These are phyloP conservation scores for Marasmius tenuissimus DNA, from an alignment of 1,284 basidiomycete species.

Conservation along the genomic window DNA sequence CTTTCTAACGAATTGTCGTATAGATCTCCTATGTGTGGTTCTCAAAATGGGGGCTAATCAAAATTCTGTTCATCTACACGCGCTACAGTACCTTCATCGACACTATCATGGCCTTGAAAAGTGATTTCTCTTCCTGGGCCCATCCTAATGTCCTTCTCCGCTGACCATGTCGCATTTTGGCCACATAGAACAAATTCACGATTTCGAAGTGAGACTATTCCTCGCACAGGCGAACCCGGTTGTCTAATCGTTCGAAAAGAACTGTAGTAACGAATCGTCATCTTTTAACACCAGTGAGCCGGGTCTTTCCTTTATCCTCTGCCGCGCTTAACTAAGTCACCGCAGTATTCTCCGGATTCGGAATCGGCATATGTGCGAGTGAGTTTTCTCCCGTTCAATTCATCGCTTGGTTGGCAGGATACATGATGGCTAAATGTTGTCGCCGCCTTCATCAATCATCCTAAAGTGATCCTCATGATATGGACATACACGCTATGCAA, in stretches of 20 bases:
- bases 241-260: not conserved
- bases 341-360: constrained; percentile 3
- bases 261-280: not conserved
- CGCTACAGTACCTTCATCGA: not conserved
- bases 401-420: not conserved
- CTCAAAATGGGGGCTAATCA: not conserved
- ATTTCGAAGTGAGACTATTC: not conserved
- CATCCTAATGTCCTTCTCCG: not conserved
- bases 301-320: not conserved
- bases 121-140: not conserved
- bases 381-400: not conserved
- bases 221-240: not conserved
- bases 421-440: not conserved
- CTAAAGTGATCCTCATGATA: constrained; percentile 2
- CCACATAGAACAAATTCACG: not conserved
- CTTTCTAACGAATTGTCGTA: not conserved
- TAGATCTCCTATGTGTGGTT: not conserved
- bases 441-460: not conserved
- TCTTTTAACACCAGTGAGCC: constrained; percentile 4
- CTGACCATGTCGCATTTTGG: not conserved
- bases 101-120: not conserved
- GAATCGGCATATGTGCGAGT: constrained; percentile 7
- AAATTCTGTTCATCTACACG: not conserved
- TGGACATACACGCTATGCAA: constrained; percentile 1
- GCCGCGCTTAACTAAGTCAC: not conserved